Evolutionary conservation across 345 rosid genomes (phyloP).

Genomic region (Orychophragmus violaceus): DNA sequence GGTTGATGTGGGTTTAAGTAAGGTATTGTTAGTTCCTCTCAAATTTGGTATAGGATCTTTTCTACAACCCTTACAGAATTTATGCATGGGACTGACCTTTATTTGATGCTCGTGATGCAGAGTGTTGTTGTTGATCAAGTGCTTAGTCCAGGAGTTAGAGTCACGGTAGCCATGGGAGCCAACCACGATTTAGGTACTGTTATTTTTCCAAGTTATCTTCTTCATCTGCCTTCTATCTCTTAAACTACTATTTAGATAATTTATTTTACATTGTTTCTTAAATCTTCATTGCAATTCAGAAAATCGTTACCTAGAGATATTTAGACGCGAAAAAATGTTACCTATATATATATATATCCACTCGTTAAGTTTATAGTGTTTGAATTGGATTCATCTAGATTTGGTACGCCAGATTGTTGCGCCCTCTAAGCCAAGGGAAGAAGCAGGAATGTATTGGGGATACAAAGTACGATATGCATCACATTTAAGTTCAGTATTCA

Average conservation of each 20-base stretch:
- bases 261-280: not conserved
- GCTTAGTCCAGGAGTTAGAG: slow-evolving; percentile 52
- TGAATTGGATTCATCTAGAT: not conserved
- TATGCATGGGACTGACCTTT: not conserved
- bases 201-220: not conserved
- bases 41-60: not conserved
- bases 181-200: slow-evolving; percentile 31
- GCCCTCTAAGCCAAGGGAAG: not conserved
- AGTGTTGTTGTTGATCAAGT: not conserved
- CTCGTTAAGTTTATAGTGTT: not conserved
- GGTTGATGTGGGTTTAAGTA: slow-evolving; percentile 86
- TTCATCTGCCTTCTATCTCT: not conserved
- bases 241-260: not conserved
- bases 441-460: not conserved
- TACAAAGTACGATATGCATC: not conserved
- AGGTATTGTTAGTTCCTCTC: slow-evolving; percentile 39
- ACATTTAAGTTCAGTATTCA: not conserved
- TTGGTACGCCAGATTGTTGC: not conserved
- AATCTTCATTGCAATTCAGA: not conserved
- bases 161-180: slow-evolving; percentile 86
- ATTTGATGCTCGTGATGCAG: slow-evolving; percentile 31
- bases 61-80: not conserved
- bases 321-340: no score
- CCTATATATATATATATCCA: not conserved
- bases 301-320: not conserved